Evolutionary conservation across 2,329 filamentous ascomycete genomes (phyloP), one percentile per base, ranked within the genome.

Genomic region (Paracorniculantispora psalliotae): DNA sequence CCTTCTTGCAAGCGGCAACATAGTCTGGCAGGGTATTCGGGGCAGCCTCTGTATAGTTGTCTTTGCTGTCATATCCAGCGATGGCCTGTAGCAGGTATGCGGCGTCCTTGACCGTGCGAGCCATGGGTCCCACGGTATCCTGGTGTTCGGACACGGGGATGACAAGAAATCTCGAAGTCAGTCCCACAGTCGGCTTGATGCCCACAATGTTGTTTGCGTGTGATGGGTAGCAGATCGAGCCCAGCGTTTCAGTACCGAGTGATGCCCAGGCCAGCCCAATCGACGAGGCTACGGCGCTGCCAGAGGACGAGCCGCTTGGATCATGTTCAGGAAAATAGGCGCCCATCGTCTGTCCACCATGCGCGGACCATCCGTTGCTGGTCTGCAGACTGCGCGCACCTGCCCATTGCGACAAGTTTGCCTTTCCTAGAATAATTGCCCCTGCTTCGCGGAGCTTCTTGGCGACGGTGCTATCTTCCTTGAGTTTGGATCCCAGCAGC

Each of bases 81-180:
- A 91, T 89, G 4, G 81, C 81, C 58, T 85, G 77, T 1, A 91
- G 77, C 2, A 82, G 74, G 62, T 84, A 81, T 0, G 82, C 82
- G 0, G 87, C 86, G 65, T 91, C 88, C 15, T 79, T 79, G 2
- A 91, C 82, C 0, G 81, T 88, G 23, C 83, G 79, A 0, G 82
- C 83, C 71, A 91, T 84, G 0, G 81, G 78, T 0, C 88, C 88
- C 0, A 90, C 76, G 0, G 82, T 86, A 64, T 91, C 88, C 65
- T 88, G 84, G 64, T 84, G 80, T 33, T 79, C 71, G 2, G 79
- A 82, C 4, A 90, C 83, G 0, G 88, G 88, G 12, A 91, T 81
- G 1, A 89, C 86, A 4, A 87, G 75, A 61, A 80, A 71, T 23
- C 84, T 77, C 5, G 83, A 86, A 0, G 82, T 87, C 2, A 89